A percentile compares a stretch with the other conserved stretches of the same genome.
Evolutionary conservation across 139 green algal species (phyloP).

Genomic region (Ostreobium quekettii): DNA sequence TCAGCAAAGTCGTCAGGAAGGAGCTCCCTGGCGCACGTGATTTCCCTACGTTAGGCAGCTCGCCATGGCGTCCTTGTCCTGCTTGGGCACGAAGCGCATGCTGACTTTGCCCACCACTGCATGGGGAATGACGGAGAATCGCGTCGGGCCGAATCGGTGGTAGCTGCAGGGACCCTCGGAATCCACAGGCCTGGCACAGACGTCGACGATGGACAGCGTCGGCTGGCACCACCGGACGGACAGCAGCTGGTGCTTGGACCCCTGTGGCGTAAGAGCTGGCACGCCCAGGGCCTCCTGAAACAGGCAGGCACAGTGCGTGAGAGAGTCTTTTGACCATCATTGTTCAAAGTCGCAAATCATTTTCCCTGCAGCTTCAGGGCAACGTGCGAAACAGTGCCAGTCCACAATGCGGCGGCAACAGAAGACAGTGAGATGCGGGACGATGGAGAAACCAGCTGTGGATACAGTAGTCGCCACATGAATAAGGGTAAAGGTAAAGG

Average conservation of each 20-base stretch:
- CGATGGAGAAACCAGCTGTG: no score
- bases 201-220: constrained; percentile 76
- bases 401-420: no score
- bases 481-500: no score
- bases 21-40: no score
- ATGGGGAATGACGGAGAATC: constrained; percentile 89
- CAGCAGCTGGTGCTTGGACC: constrained; percentile 63
- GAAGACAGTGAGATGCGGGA: no score
- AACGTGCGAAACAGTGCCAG: no score
- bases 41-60: constrained; percentile 16
- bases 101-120: constrained; percentile 64
- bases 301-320: constrained; percentile 4
- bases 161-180: background rate
- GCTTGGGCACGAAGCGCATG: constrained; percentile 58
- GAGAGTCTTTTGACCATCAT: no score
- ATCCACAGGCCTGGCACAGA: constrained; percentile 33
- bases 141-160: constrained; percentile 73
- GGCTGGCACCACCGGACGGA: constrained; percentile 79
- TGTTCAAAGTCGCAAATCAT: no score
- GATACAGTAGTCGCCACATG: no score
- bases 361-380: no score
- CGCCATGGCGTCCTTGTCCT: constrained; percentile 37
- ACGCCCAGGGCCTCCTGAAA: constrained; percentile 62
- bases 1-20: no score
- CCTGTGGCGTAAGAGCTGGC: constrained; percentile 40